These are phyloP conservation scores for Ilex asprella DNA, from an alignment of 257 asterid species.

Conservation along the genomic window DNA sequence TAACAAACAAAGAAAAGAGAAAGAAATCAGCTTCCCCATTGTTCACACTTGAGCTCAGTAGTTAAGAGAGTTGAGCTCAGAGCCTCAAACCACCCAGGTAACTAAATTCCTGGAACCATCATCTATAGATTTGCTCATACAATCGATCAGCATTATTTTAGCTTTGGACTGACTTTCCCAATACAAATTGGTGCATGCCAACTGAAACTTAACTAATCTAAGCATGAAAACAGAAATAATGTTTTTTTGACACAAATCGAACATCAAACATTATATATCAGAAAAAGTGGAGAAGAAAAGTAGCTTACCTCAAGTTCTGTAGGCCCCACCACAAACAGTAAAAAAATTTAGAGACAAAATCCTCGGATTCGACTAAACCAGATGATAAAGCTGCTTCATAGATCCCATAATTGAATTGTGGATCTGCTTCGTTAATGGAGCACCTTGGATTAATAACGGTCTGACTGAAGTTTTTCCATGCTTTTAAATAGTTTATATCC, in stretches of 20 bases:
- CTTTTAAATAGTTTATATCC: constrained; percentile 22
- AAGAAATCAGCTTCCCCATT: too few species aligned
- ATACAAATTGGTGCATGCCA: too few species aligned
- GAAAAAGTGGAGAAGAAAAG: background rate
- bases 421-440: constrained; percentile 26
- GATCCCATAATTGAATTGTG: constrained; percentile 66
- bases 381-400: constrained; percentile 61
- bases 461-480: constrained; percentile 52
- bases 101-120: too few species aligned
- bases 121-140: too few species aligned
- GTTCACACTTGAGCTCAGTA: too few species aligned
- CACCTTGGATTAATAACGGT: constrained; percentile 54
- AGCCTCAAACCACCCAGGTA: too few species aligned
- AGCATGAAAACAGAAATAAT: too few species aligned
- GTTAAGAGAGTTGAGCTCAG: too few species aligned
- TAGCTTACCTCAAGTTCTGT: constrained; percentile 67
- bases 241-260: constrained; percentile 1
- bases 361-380: constrained; percentile 62
- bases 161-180: too few species aligned
- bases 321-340: constrained; percentile 96
- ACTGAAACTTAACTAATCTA: too few species aligned
- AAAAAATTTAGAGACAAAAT: constrained; percentile 57
- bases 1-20: too few species aligned
- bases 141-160: too few species aligned
- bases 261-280: constrained; percentile 3